phyloP scores from a whole-genome alignment of 1,284 basidiomycete genomes.

The Moesziomyces sp. region DNA sequence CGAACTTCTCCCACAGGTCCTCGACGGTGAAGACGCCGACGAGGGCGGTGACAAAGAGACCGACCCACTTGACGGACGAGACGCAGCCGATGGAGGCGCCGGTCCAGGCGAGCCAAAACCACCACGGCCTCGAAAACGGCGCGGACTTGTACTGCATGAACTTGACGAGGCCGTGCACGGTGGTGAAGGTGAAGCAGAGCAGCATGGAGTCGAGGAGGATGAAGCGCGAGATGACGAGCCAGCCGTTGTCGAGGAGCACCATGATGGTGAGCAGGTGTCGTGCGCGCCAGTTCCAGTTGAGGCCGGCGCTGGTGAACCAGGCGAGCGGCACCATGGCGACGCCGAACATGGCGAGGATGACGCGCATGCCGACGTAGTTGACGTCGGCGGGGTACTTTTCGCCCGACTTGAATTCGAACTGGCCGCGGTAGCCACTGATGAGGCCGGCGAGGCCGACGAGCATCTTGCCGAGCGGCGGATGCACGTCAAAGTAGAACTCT shows the following conservation, averaged over 20 bases:
- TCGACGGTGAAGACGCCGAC: slow-evolving; percentile 96
- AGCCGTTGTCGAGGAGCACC: slow-evolving; percentile 89
- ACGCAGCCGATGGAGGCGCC: slow-evolving; percentile 94
- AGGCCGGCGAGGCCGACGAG: slow-evolving; percentile 92
- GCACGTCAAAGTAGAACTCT: slow-evolving; percentile 70
- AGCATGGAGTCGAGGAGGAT: slow-evolving; percentile 98
- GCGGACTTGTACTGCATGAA: slow-evolving; percentile 91
- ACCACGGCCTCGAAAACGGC: slow-evolving; percentile 94
- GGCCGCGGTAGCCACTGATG: slow-evolving; percentile 88
- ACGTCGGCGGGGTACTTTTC: slow-evolving; percentile 83
- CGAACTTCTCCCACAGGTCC: slow-evolving; percentile 98
- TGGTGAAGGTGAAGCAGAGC: slow-evolving; percentile 96
- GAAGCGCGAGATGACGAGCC: slow-evolving; percentile 95
- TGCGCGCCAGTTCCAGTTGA: slow-evolving; percentile 89
- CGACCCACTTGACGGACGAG: slow-evolving; percentile 96
- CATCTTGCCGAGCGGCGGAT: slow-evolving; percentile 98
- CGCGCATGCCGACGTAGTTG: slow-evolving; percentile 92
- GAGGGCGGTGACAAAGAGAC: slow-evolving; percentile 91
- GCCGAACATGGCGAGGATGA: slow-evolving; percentile 92
- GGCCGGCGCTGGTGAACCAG: slow-evolving; percentile 95
- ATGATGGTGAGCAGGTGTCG: slow-evolving; percentile 93
- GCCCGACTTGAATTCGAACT: slow-evolving; percentile 95
- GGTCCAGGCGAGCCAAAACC: slow-evolving; percentile 90
- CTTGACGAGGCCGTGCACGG: slow-evolving; percentile 92
- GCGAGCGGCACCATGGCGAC: slow-evolving; percentile 93